phyloP scores from a whole-genome alignment of 1,139 yeast species.

The Debaryomyces fabryi region DNA sequence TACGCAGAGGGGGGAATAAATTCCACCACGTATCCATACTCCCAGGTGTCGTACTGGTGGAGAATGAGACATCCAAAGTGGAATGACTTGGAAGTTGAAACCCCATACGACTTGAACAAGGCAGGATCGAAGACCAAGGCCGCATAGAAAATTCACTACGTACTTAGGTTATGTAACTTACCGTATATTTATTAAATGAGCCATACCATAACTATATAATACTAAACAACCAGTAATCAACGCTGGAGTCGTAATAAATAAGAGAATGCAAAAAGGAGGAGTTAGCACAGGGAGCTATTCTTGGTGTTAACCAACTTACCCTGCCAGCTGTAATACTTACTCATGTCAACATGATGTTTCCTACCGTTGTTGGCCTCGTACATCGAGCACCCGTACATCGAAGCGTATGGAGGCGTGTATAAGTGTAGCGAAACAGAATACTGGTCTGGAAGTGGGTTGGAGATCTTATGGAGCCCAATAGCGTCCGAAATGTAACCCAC shows the following conservation, averaged over 20 bases:
- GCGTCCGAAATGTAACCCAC: slow-evolving; percentile 71
- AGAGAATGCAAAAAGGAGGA: not conserved
- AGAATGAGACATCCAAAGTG: slow-evolving; percentile 31
- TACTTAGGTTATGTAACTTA: not conserved
- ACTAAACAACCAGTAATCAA: not conserved
- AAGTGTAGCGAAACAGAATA: slow-evolving; percentile 72
- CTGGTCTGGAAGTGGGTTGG: slow-evolving; percentile 49
- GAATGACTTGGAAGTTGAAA: slow-evolving; percentile 24
- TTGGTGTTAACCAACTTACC: slow-evolving; percentile 44
- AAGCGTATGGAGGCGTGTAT: slow-evolving; percentile 80
- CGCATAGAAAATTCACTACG: not conserved
- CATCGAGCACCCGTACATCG: slow-evolving; percentile 65
- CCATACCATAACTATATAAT: not conserved
- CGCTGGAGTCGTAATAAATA: not conserved
- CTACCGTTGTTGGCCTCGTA: slow-evolving; percentile 58
- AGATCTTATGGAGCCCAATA: slow-evolving; percentile 68
- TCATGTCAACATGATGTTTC: slow-evolving; percentile 61
- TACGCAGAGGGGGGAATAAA: slow-evolving; percentile 34
- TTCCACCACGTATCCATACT: slow-evolving; percentile 42
- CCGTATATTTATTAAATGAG: slow-evolving; percentile 1
- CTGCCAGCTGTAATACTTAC: slow-evolving; percentile 64
- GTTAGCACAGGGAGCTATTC: slow-evolving; percentile 36
- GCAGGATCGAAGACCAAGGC: not conserved
- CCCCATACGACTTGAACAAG: not conserved
- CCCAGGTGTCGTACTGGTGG: slow-evolving; percentile 40